These are phyloP conservation scores for Sanghuangporus weigelae DNA, from an alignment of 1,284 basidiomycete species.

Conservation along the genomic window DNA sequence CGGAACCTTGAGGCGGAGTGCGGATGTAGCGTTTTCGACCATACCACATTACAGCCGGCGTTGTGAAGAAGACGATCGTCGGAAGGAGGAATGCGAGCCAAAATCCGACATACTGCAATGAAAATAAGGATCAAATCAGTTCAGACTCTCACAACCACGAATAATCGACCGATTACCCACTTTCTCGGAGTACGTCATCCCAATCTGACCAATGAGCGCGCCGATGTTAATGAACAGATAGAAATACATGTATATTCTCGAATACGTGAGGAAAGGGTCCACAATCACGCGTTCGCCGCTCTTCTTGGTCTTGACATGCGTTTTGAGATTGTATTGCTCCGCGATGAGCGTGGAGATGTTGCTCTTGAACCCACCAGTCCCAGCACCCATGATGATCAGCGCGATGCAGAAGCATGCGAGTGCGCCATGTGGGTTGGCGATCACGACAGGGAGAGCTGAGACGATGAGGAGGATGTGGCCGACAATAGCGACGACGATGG, in stretches of 20 bases:
- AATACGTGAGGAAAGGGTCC: constrained; percentile 69
- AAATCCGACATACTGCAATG: constrained; percentile 57
- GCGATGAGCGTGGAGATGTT: constrained; percentile 79
- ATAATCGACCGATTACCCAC: constrained; percentile 26
- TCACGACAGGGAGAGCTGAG: constrained; percentile 66
- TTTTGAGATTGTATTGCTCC: constrained; percentile 64
- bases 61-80: constrained; percentile 60
- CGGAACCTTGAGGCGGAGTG: constrained; percentile 75
- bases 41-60: constrained; percentile 63
- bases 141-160: not conserved
- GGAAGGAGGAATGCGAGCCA: constrained; percentile 69
- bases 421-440: constrained; percentile 50
- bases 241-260: constrained; percentile 76
- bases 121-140: not conserved
- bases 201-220: constrained; percentile 63
- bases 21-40: constrained; percentile 64
- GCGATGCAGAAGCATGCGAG: constrained; percentile 62
- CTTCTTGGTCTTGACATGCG: constrained; percentile 47
- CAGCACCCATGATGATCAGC: constrained; percentile 61
- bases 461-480: constrained; percentile 75
- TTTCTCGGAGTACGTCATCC: constrained; percentile 72
- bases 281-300: constrained; percentile 77
- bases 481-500: constrained; percentile 50
- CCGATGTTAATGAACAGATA: constrained; percentile 80
- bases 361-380: constrained; percentile 77